Base-by-base conservation (phyloP, 257 asterid species). In the Scutellaria barbata region DNA sequence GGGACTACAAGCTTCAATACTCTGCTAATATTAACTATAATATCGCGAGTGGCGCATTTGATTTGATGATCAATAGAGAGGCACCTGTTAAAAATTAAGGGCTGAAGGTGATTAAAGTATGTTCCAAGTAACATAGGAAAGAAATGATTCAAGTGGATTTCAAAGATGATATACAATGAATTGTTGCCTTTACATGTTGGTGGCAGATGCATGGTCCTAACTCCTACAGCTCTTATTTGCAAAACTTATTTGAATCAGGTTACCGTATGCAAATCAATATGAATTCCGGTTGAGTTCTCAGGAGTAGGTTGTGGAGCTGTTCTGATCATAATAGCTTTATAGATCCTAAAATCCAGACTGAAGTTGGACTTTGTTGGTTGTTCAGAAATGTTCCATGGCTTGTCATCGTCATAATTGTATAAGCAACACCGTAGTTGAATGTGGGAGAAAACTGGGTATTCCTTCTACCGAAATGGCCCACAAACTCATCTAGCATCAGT, bases 161-260 rank as follows among this genome's bases (percentile, higher is more conserved):
- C 51, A 67, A 17, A 16, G 25, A 51, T 9, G 40, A 52, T 16
- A 13, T 30, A 1, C 45, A 64, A 30, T 66, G 63, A 39, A 40
- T 16, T 16, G 46, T 37, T 53, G 54, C 73, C 6, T 5, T 52
- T 62, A 67, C 10, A 35, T 67, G 35, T 22, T 47, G 46, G 25
- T 46, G 22, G 53, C 22, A 39, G 20, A 16, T 50, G 58, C 6
- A 4, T 17, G 6, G 17, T 17, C 52, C 39, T 68, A 10, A 18
- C 35, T 37, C 1, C 4, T 30, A 17, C 18, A 11, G 55, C 55
- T 43, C 2, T 10, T 63, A 22, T 6, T 10, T 11, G 53, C 42
- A 42, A 69, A 20, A 1, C 45, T 41, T 25, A 5, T 56, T 55
- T 22, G 11, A 35, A 13, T 69, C 43, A 13, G 39, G 30, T 25